Base-by-base conservation (phyloP, 352 stramenopile species). In the Phytophthora lateralis region DNA sequence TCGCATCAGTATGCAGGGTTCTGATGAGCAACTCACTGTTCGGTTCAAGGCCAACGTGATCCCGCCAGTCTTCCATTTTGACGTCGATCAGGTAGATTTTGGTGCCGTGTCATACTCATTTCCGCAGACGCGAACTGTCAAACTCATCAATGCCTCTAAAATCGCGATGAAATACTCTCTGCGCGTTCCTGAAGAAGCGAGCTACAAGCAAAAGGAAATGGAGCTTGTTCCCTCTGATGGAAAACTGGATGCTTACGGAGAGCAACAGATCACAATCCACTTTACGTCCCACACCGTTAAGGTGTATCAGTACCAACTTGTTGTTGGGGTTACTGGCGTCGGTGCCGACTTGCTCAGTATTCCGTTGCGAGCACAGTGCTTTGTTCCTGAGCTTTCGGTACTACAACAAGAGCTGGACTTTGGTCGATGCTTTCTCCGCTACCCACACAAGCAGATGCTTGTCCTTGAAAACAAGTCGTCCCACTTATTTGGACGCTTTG, bases 31-130 rank as follows among this genome's bases (percentile, higher is more conserved):
- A 34, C 66, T 98, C 1, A 57, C 49, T 15, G 87, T 85, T 53
- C 84, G 88, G 6, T 87, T 98, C 56, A 97, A 96, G 41, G 93
- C 93, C 21, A 75, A 75, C 12, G 91, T 98, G 30, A 94, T 98
- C 34, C 93, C 91, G 6, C 96, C 96, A 8, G 96, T 97, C 8
- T 97, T 98, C 47, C 83, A 95, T 42, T 97, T 98, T 35, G 85
- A 98, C 53, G 62, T 81, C 6, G 87, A 97, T 24, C 77, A 80
- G 38, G 67, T 98, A 27, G 90, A 98, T 53, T 98, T 98, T 66
- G 95, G 94, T 24, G 66, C 82, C 8, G 84, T 98, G 1, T 92
- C 89, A 29, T 98, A 95, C 61, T 97, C 88, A 26, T 98, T 98
- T 41, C 63, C 76, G 2, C 86, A 97, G 50, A 79, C 63, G 14